Conservation (phyloP, 352 stramenopile genomes). For the Globisporangium apiculatum region DNA sequence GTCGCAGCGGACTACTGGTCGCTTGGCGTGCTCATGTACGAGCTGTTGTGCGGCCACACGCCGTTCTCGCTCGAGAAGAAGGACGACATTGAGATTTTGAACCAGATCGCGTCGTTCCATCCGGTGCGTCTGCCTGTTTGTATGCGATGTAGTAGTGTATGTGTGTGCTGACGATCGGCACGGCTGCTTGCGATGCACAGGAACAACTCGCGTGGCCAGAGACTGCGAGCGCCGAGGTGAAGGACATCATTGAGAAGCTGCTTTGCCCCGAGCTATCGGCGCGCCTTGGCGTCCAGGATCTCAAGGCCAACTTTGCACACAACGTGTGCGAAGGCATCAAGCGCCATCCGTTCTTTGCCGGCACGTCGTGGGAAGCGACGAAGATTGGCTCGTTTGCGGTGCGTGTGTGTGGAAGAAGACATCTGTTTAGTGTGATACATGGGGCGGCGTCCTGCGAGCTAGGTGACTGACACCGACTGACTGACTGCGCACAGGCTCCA, state of each 20-base stretch:
- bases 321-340: conserved; percentile 68
- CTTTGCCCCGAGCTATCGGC: conserved; percentile 44
- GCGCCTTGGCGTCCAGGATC: conserved; percentile 53
- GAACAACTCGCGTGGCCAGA: conserved; percentile 68
- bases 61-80: conserved; percentile 84
- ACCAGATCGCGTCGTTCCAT: conserved; percentile 75
- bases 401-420: conserved; percentile 12
- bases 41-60: conserved; percentile 85
- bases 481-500: conserved; percentile 40
- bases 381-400: conserved; percentile 79
- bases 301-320: conserved; percentile 28
- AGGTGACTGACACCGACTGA: neutral
- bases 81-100: conserved; percentile 85
- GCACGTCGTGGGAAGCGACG: conserved; percentile 75
- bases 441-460: neutral
- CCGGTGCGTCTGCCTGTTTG: conserved; percentile 27
- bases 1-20: conserved; percentile 91
- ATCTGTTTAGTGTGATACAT: too few species aligned
- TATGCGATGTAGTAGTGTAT: neutral
- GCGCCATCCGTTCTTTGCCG: conserved; percentile 77
- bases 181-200: neutral
- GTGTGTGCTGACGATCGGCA: neutral
- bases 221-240: conserved; percentile 54
- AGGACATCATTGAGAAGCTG: conserved; percentile 62
- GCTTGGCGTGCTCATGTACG: conserved; percentile 92